A percentile compares a stretch with the other conserved stretches of the same genome.
Evolutionary conservation across 108 stramenopile species (phyloP).

Genomic region (Discostella stelligeroides): DNA sequence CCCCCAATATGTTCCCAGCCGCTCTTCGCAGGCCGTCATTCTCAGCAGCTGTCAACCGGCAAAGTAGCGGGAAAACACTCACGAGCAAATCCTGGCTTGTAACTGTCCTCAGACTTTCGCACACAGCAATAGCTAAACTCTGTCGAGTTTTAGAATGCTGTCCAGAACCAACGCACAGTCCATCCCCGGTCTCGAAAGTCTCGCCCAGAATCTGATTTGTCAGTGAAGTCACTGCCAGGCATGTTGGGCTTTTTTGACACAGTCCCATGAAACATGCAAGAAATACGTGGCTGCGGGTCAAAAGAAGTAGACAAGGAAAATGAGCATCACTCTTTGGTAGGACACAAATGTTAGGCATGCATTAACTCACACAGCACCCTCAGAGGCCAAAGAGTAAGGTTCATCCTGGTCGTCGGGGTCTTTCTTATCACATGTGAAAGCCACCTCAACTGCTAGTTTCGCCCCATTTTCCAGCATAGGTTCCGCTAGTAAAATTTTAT

Average conservation of each 20-base stretch:
- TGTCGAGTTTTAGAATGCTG: slow-evolving; percentile 46
- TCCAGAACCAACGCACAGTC: background rate
- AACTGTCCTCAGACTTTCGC: slow-evolving; percentile 48
- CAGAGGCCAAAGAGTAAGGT: slow-evolving; percentile 33
- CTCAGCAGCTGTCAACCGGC: slow-evolving; percentile 56
- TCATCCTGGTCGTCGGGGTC: slow-evolving; percentile 19
- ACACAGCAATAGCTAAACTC: slow-evolving; percentile 57
- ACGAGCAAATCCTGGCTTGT: slow-evolving; percentile 48
- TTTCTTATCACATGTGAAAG: slow-evolving; percentile 25
- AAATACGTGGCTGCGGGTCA: slow-evolving; percentile 40
- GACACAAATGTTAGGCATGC: no score
- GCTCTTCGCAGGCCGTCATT: slow-evolving; percentile 54
- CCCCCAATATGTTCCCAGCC: slow-evolving; percentile 58
- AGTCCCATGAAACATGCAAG: slow-evolving; percentile 64
- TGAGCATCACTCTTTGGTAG: no score
- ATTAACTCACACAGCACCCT: slow-evolving; percentile 19
- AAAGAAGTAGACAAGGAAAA: no score
- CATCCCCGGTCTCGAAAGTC: slow-evolving; percentile 32
- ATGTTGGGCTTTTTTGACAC: slow-evolving; percentile 53
- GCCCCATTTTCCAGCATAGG: slow-evolving; percentile 45
- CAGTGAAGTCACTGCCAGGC: slow-evolving; percentile 40
- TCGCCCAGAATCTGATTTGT: slow-evolving; percentile 50
- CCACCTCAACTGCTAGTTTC: slow-evolving; percentile 40
- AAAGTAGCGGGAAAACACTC: slow-evolving; percentile 64
- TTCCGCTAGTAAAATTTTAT: slow-evolving; percentile 32